Conservation (phyloP, 352 stramenopile genomes). For the Blastocystis sp. region DNA sequence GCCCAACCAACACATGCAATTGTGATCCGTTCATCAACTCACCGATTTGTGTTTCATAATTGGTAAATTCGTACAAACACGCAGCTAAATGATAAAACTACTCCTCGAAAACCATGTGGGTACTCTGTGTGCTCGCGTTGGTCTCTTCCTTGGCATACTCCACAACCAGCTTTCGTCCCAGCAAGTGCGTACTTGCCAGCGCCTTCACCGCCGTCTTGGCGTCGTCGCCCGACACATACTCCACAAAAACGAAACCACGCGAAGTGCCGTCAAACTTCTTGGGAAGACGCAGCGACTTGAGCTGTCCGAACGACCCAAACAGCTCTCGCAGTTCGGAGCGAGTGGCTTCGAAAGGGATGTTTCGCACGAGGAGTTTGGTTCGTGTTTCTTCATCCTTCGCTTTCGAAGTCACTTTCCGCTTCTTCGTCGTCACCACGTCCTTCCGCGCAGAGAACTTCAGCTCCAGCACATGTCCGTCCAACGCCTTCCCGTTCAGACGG, state of each 20-base stretch:
- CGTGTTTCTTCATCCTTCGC: conserved; percentile 65
- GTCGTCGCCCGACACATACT: conserved; percentile 91
- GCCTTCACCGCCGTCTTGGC: conserved; percentile 81
- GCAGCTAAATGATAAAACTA: neutral
- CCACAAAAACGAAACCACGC: conserved; percentile 95
- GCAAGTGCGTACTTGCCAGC: conserved; percentile 90
- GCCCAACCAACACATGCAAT: neutral
- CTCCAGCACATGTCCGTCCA: conserved; percentile 88
- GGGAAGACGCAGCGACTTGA: conserved; percentile 92
- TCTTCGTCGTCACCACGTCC: conserved; percentile 62
- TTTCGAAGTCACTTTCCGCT: conserved; percentile 65
- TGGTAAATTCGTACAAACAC: neutral
- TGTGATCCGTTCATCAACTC: neutral
- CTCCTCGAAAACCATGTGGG: neutral
- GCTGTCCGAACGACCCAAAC: conserved; percentile 88
- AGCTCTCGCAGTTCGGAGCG: conserved; percentile 89
- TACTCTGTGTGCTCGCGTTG: neutral
- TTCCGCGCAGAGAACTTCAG: conserved; percentile 79
- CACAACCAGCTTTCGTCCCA: conserved; percentile 93
- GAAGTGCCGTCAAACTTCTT: conserved; percentile 96
- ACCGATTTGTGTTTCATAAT: neutral
- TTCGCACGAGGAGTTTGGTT: conserved; percentile 95
- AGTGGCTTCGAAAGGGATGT: conserved; percentile 95
- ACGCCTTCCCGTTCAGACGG: conserved; percentile 68
- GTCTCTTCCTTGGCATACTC: conserved; percentile 85